Percentiles rank a stretch among this genome's conserved stretches.
Conservation (phyloP, 257 asterid genomes). For the Solanum bukasovii region DNA sequence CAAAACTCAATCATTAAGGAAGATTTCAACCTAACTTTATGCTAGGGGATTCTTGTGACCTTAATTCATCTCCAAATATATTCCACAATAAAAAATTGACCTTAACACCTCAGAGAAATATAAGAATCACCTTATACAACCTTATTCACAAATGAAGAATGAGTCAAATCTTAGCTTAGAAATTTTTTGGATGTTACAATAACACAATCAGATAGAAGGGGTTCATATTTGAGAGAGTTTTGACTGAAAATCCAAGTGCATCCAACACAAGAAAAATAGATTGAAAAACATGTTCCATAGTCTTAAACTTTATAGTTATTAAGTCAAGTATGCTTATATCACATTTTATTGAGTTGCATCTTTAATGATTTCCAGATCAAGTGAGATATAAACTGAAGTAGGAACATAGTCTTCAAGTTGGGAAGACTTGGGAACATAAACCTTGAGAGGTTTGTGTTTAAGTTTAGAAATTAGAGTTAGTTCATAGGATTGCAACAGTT, state of each 20-base stretch:
- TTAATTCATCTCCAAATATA: no score
- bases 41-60: no score
- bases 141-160: no score
- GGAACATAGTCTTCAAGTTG: not conserved
- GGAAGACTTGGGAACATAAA: not conserved
- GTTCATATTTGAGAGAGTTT: not conserved
- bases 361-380: no score
- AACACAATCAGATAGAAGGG: not conserved
- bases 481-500: no score
- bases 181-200: no score
- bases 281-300: not conserved
- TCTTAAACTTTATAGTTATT: not conserved
- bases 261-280: not conserved
- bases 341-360: not conserved
- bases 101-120: no score
- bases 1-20: no score
- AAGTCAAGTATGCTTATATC: not conserved
- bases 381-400: not conserved
- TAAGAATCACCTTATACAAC: no score
- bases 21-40: no score
- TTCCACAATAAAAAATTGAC: no score
- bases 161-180: no score
- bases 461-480: not conserved
- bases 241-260: not conserved
- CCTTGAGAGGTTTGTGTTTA: not conserved